Conservation (phyloP, 106 monocot species). For the Platanthera zijinensis region DNA sequence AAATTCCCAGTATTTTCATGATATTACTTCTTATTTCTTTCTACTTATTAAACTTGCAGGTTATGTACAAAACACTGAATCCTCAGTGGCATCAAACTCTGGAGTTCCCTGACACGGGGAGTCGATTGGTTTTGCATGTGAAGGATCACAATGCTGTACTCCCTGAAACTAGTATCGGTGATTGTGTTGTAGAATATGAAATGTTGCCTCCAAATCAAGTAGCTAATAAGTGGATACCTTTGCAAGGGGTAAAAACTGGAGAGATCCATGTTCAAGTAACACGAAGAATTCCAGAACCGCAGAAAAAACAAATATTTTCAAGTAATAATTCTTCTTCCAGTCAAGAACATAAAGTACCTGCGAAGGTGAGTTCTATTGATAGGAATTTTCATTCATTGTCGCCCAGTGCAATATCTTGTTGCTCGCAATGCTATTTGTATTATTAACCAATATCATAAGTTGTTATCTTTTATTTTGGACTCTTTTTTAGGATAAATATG, state of each 20-base stretch:
- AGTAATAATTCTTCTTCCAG: constrained; percentile 14
- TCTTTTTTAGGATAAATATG: background rate
- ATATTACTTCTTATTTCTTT: background rate
- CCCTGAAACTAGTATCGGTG: constrained; percentile 63
- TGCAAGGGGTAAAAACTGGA: constrained; percentile 78
- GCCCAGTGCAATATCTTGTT: background rate
- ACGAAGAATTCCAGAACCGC: constrained; percentile 45
- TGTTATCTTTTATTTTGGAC: background rate
- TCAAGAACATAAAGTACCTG: constrained; percentile 35
- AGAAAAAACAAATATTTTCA: constrained; percentile 29
- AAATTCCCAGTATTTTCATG: background rate
- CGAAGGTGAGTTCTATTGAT: constrained; percentile 26
- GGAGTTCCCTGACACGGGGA: constrained; percentile 79
- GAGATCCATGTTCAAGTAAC: constrained; percentile 86
- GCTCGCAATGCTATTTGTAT: background rate
- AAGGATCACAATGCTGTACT: constrained; percentile 90
- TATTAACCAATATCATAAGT: background rate
- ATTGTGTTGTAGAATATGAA: constrained; percentile 81
- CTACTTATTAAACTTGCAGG: constrained; percentile 29
- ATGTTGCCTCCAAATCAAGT: constrained; percentile 53
- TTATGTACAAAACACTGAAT: constrained; percentile 71
- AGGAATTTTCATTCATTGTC: background rate
- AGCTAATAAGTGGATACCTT: constrained; percentile 82
- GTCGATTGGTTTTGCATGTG: constrained; percentile 57
- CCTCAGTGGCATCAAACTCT: constrained; percentile 93